Base-by-base conservation (phyloP, 2,329 filamentous ascomycete genomes). In the Fusarium virguliforme region DNA sequence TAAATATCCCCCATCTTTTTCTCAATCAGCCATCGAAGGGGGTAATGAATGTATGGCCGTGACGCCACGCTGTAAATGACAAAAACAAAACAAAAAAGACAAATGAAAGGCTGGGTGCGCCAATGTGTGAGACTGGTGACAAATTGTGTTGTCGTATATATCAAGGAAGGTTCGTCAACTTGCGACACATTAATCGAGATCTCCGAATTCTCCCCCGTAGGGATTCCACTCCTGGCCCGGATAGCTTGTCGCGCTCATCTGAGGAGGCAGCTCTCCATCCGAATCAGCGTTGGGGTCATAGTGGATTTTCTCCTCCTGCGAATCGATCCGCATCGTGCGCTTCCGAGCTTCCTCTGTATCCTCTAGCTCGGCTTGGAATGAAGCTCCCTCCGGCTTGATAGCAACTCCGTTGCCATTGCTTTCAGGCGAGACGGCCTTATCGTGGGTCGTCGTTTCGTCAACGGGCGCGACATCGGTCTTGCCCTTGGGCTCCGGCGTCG, bases 181-280 rank as follows among this genome's bases (percentile, higher is more conserved):
- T 24, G 34, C 28, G 18, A 12, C 54, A 67, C 54, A 67, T 12
- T 74, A 74, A 48, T 73, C 72, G 71, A 72, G 75, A n/a, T 80
- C 78, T 15, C 67, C 72, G 50, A 72, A 76, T 15, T 80, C 77
- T 63, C 79, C 77, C 10, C 79, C 80, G 34, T 87, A 88, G 3
- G 89, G 89, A 72, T 88, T 88, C 90, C 91, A 93, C 78, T 92
- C 90, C 80, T 92, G 89, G 0, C 91, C 91, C 0, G 91, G 91
- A 78, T 92, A 93, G 76, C 87, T 90, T 12, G 89, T 90, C 7
- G 90, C 90, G 53, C 84, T 86, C 91, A 93, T 92, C 64, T 85
- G 82, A 12, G 87, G 85, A n/a, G 76, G 65, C 24, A 63, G 37
- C 56, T 76, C 75, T 26, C 75, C 75, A 30, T 76, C 75, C 10